phyloP scores from a whole-genome alignment of 495 filamentous ascomycete species.

The Daldinia caldariorum region DNA sequence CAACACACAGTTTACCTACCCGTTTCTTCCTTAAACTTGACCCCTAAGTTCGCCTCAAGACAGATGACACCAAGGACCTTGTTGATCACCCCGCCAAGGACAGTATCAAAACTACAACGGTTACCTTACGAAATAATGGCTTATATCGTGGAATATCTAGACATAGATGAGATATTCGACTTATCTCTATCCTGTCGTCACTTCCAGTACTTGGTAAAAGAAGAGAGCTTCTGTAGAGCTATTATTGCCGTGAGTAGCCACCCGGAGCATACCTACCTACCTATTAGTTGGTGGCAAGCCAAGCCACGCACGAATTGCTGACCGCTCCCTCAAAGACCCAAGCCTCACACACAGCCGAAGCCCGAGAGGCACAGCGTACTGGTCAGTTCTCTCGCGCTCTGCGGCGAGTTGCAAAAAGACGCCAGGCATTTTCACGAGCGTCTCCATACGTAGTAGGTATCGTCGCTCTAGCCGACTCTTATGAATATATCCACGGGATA shows the following conservation, averaged over 20 bases:
- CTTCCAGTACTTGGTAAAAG: conserved; percentile 63
- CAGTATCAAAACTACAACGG: conserved; percentile 32
- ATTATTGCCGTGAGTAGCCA: conserved; percentile 64
- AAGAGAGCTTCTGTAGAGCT: conserved; percentile 69
- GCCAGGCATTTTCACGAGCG: conserved; percentile 69
- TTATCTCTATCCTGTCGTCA: conserved; percentile 62
- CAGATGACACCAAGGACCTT: conserved; percentile 16
- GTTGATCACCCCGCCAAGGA: conserved; percentile 20
- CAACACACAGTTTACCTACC: conserved; percentile 5
- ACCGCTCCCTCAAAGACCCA: conserved; percentile 57
- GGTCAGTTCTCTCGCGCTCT: conserved; percentile 66
- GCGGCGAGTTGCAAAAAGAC: conserved; percentile 67
- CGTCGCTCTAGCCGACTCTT: conserved; percentile 68
- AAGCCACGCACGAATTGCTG: conserved; percentile 1
- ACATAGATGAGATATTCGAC: conserved; percentile 61
- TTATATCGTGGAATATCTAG: conserved; percentile 64
- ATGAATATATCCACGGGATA: conserved; percentile 70
- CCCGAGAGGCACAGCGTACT: conserved; percentile 58
- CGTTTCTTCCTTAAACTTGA: background rate
- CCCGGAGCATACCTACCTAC: background rate
- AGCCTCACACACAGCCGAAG: conserved; percentile 67
- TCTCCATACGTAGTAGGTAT: conserved; percentile 69
- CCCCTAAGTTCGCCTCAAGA: conserved; percentile 1
- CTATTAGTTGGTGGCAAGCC: background rate
- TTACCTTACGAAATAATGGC: conserved; percentile 73